Evolutionary conservation across 225 moss, liverwort and hornwort species (phyloP), one percentile per base, ranked within the genome.

Genomic region (Physcomitrium patens): DNA sequence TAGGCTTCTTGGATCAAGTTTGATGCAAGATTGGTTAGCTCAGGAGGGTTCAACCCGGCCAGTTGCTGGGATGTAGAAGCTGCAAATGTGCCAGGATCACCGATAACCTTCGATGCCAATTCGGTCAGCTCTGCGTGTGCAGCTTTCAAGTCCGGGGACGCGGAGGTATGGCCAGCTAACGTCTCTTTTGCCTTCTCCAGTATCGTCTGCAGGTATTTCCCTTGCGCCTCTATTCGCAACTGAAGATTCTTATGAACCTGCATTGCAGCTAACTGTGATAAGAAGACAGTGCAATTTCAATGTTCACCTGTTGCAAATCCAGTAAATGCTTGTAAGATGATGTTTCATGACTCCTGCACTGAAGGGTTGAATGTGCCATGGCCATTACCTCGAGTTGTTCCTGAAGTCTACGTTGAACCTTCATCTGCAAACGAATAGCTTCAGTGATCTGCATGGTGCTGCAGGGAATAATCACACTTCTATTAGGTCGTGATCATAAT

Each of bases 361-460:
- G 58, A 24, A 6, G 22, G 14, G 16, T n/a, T 43, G 0, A 62
- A 41, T 10, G 5, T 10, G 14, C 43, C 60, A 15, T 20, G 63
- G 24, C 9, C 20, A 20, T 47, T 68, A 96, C 96, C 91, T 99
- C 97, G n/a, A 99, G 88, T 86, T 99, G 97, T 79, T 99, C 94
- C 55, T 99, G 94, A 50, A 99, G 73, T 79, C 97, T 91, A 75
- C 87, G 93, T 79, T 99, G 97, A 41, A 99, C 94, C 82, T 99
- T 94, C 97, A 99, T 99, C 83, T 99, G 97, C 82, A 99, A 58
- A n/a, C 97, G 91, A 46, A 99, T 86, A 56, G 97, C 97, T 72
- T 99, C 97, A 1, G 97, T 93, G 54, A 99, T 91, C 84, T 99
- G 92, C 27, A 86, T 63, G 78, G 80, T 92, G 72, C 93, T 95